A percentile compares a stretch with the other conserved stretches of the same genome.
Conservation (phyloP, 140 eudicot genomes). For the Ambrosia hybrid region DNA sequence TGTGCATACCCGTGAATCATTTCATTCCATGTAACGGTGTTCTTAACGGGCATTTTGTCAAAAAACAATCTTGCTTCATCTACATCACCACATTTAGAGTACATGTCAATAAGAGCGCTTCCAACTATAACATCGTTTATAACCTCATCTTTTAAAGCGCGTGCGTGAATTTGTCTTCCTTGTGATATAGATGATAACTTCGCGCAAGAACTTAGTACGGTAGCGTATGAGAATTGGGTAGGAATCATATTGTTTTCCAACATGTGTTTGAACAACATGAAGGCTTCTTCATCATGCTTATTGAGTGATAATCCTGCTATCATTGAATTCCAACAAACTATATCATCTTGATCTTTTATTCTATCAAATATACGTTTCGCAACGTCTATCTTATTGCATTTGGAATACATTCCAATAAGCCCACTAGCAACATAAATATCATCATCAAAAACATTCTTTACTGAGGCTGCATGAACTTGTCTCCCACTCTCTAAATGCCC, state of each 20-base stretch:
- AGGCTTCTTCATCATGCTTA: constrained; percentile 61
- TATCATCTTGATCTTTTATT: constrained; percentile 44
- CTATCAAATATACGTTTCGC: constrained; percentile 56
- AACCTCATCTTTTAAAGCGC: constrained; percentile 48
- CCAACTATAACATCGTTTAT: constrained; percentile 63
- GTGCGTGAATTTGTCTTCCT: constrained; percentile 76
- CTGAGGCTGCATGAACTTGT: constrained; percentile 59
- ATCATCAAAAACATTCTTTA: constrained; percentile 33
- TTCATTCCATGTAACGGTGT: constrained; percentile 76
- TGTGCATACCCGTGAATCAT: constrained; percentile 94
- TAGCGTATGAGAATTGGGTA: constrained; percentile 70
- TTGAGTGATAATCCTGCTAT: constrained; percentile 65
- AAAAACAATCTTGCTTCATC: constrained; percentile 53
- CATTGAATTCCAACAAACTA: constrained; percentile 82
- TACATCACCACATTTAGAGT: constrained; percentile 75
- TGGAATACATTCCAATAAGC: constrained; percentile 69
- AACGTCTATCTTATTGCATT: constrained; percentile 44
- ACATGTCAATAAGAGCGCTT: constrained; percentile 76
- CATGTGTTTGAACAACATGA: constrained; percentile 55
- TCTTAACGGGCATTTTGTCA: constrained; percentile 53
- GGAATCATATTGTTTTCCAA: constrained; percentile 53
- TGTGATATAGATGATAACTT: constrained; percentile 55
- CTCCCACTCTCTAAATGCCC: constrained; percentile 63
- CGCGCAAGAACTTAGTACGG: constrained; percentile 63
- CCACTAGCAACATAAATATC: constrained; percentile 79